phyloP scores from a whole-genome alignment of 2,329 filamentous ascomycete genomes.

The Cytospora leucostoma region DNA sequence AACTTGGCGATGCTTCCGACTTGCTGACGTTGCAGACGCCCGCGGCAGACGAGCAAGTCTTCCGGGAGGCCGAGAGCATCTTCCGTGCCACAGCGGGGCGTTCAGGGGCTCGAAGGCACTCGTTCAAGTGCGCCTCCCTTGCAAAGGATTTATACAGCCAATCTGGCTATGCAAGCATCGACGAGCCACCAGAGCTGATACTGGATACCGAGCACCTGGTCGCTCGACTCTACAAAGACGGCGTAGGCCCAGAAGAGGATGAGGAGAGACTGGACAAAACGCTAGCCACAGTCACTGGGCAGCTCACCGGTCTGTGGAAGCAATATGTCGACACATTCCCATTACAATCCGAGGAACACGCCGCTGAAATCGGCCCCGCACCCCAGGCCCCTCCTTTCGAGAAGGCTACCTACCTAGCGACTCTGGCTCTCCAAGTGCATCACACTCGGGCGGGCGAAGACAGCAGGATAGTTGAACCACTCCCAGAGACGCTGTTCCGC shows the following conservation, averaged over 20 bases:
- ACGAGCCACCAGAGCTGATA: slow-evolving; percentile 72
- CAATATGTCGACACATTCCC: slow-evolving; percentile 52
- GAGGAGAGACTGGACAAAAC: slow-evolving; percentile 57
- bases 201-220: slow-evolving; percentile 74
- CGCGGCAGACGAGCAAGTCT: slow-evolving; percentile 54
- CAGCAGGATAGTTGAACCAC: slow-evolving; percentile 46
- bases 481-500: slow-evolving; percentile 77
- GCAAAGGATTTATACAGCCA: slow-evolving; percentile 69
- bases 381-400: slow-evolving; percentile 63
- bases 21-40: slow-evolving; percentile 58
- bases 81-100: slow-evolving; percentile 55
- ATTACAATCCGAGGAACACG: slow-evolving; percentile 53
- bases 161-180: slow-evolving; percentile 59
- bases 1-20: slow-evolving; percentile 50
- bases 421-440: slow-evolving; percentile 75
- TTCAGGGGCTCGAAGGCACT: slow-evolving; percentile 45
- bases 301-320: slow-evolving; percentile 58
- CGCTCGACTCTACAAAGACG: slow-evolving; percentile 63
- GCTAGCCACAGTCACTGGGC: slow-evolving; percentile 54
- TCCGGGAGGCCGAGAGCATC: slow-evolving; percentile 57
- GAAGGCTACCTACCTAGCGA: slow-evolving; percentile 78
- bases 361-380: slow-evolving; percentile 66
- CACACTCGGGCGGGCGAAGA: slow-evolving; percentile 58
- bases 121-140: slow-evolving; percentile 68
- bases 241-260: slow-evolving; percentile 58